Conservation (phyloP, 2,329 filamentous ascomycete species). For the Penicillium sp. region DNA sequence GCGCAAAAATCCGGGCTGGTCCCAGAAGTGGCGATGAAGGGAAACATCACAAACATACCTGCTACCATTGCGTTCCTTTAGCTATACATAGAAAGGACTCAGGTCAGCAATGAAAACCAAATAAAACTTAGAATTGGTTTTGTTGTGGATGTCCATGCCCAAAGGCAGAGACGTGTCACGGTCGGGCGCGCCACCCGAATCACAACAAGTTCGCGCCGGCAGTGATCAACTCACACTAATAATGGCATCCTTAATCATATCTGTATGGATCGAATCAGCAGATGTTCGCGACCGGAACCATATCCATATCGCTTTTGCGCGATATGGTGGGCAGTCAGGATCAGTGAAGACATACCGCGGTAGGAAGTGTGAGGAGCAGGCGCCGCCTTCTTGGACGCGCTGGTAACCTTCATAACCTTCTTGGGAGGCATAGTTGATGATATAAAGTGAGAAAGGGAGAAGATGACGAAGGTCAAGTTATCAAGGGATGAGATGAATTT, state of each 20-base stretch:
- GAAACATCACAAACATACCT: slow-evolving; percentile 54
- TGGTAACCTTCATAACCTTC: slow-evolving; percentile 57
- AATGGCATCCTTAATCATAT: slow-evolving; percentile 72
- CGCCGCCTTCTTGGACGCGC: slow-evolving; percentile 59
- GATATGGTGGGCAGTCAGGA: slow-evolving; percentile 47
- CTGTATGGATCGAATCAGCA: slow-evolving; percentile 55
- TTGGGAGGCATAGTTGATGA: slow-evolving; percentile 61
- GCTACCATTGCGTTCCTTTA: slow-evolving; percentile 68
- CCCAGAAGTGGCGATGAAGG: slow-evolving; percentile 22
- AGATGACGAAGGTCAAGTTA: slow-evolving; percentile 12
- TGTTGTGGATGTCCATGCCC: slow-evolving; percentile 25
- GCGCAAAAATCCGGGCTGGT: slow-evolving; percentile 22
- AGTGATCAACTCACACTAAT: slow-evolving; percentile 62
- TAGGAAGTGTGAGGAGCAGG: slow-evolving; percentile 61
- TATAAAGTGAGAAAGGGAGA: slow-evolving; percentile 11
- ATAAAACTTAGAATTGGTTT: slow-evolving; percentile 20
- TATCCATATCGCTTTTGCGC: slow-evolving; percentile 38
- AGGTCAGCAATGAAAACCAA: slow-evolving; percentile 47
- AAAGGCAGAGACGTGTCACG: slow-evolving; percentile 34
- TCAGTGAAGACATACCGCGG: slow-evolving; percentile 57
- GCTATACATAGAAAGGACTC: slow-evolving; percentile 47
- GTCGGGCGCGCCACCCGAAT: slow-evolving; percentile 39
- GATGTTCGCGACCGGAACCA: slow-evolving; percentile 50
- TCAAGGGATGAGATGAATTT: neutral
- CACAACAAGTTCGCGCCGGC: slow-evolving; percentile 47